These are phyloP conservation scores for Yamadazyma kanchanaburiensis DNA, from an alignment of 1,139 yeast genomes.

Conservation along the genomic window DNA sequence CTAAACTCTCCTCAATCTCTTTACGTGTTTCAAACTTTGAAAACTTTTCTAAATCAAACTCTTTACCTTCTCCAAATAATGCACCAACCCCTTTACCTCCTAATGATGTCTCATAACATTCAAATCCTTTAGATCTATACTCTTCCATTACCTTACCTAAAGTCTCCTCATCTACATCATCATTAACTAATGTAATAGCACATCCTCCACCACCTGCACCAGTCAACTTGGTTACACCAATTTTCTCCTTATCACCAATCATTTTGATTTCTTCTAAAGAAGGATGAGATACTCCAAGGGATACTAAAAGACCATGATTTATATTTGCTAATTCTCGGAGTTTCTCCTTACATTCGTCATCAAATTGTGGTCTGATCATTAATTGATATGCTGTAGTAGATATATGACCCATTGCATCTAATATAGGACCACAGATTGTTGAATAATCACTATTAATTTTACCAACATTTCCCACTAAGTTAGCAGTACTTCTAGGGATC, in stretches of 20 bases:
- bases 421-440: constrained; percentile 50
- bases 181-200: constrained; percentile 78
- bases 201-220: constrained; percentile 99
- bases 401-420: constrained; percentile 68
- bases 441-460: constrained; percentile 52
- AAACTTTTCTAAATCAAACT: constrained; percentile 37
- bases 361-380: constrained; percentile 52
- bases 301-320: constrained; percentile 83
- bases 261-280: constrained; percentile 69
- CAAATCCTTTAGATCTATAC: constrained; percentile 53
- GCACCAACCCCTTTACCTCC: constrained; percentile 90
- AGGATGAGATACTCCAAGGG: constrained; percentile 93
- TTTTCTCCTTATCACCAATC: constrained; percentile 52
- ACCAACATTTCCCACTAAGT: constrained; percentile 75
- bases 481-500: constrained; percentile 84
- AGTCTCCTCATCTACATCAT: constrained; percentile 31
- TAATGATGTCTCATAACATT: constrained; percentile 74
- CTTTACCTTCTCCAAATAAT: constrained; percentile 18
- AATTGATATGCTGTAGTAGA: constrained; percentile 66
- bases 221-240: constrained; percentile 91
- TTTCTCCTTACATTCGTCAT: constrained; percentile 37
- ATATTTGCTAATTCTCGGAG: constrained; percentile 69
- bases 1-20: constrained; percentile 47
- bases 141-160: constrained; percentile 34
- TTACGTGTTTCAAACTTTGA: constrained; percentile 33